Conservation (phyloP, 768 basidiomycete genomes). For the Postia placenta region DNA sequence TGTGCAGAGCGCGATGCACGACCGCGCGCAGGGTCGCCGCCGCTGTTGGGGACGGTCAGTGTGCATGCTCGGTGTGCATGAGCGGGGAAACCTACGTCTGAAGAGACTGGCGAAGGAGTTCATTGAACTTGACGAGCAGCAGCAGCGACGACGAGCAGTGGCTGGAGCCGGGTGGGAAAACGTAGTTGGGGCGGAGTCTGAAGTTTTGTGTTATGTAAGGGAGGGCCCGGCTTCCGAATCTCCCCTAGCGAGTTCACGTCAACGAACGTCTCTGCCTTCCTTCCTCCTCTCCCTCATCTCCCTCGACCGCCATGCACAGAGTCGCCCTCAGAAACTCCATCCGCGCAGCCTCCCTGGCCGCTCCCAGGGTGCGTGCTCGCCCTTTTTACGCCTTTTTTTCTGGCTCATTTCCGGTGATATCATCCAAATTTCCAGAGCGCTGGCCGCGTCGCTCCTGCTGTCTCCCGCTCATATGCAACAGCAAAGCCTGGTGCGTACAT, state of each 20-base stretch:
- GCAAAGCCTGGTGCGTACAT: slow-evolving; percentile 85
- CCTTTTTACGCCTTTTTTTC: slow-evolving; percentile 12
- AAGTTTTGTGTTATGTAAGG: slow-evolving; percentile 18
- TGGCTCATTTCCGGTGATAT: slow-evolving; percentile 3
- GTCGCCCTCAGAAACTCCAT: slow-evolving; percentile 81
- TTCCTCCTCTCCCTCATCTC: slow-evolving; percentile 39
- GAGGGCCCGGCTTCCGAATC: slow-evolving; percentile 16
- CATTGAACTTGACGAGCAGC: slow-evolving; percentile 3
- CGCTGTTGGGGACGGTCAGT: background rate
- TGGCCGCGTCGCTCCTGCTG: slow-evolving; percentile 39
- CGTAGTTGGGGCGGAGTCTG: slow-evolving; percentile 21
- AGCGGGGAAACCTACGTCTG: slow-evolving; percentile 18
- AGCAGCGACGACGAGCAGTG: slow-evolving; percentile 3
- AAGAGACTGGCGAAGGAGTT: slow-evolving; percentile 22
- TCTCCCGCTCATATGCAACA: slow-evolving; percentile 88
- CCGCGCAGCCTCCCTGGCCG: slow-evolving; percentile 70
- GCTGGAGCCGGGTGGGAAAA: slow-evolving; percentile 13
- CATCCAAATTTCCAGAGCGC: slow-evolving; percentile 28
- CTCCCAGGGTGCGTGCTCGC: slow-evolving; percentile 47
- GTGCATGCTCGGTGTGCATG: background rate
- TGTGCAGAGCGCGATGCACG: slow-evolving; percentile 26
- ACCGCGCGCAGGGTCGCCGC: slow-evolving; percentile 17
- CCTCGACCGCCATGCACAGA: slow-evolving; percentile 61
- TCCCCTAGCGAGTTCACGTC: slow-evolving; percentile 16
- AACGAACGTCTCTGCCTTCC: slow-evolving; percentile 17